Percentiles rank a stretch among this genome's conserved stretches.
Evolutionary conservation across 192 early-diverging fungal genomes (phyloP).

Genomic region (Backusella circina): DNA sequence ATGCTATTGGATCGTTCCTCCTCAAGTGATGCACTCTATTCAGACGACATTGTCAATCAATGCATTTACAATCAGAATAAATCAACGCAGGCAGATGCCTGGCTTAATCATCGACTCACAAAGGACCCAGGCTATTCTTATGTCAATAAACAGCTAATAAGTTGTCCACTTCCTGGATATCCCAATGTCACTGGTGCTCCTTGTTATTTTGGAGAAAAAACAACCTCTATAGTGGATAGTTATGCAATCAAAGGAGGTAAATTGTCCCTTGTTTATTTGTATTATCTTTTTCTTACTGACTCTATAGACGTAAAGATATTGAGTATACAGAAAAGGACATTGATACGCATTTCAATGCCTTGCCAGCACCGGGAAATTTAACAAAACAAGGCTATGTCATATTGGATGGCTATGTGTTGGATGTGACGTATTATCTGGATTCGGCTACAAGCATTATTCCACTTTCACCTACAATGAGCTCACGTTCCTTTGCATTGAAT

Average conservation of each 20-base stretch:
- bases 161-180: slow-evolving; percentile 25
- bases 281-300: slow-evolving; percentile 4
- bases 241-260: slow-evolving; percentile 34
- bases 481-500: slow-evolving; percentile 26
- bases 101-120: slow-evolving; percentile 22
- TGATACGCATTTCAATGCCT: not conserved
- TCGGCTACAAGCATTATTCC: slow-evolving; percentile 20
- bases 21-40: not conserved
- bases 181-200: slow-evolving; percentile 28
- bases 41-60: slow-evolving; percentile 9
- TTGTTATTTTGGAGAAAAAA: slow-evolving; percentile 13
- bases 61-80: slow-evolving; percentile 16
- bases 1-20: slow-evolving; percentile 8
- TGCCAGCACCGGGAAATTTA: slow-evolving; percentile 5
- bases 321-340: slow-evolving; percentile 18
- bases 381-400: slow-evolving; percentile 25
- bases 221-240: not conserved
- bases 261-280: not conserved
- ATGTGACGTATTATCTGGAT: slow-evolving; percentile 36
- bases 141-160: not conserved
- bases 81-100: slow-evolving; percentile 12
- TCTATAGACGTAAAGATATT: slow-evolving; percentile 20
- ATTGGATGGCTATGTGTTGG: slow-evolving; percentile 29
- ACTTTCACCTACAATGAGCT: slow-evolving; percentile 16
- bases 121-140: slow-evolving; percentile 24